Conservation (phyloP, 1,284 basidiomycete species). For the Gymnopus androsaceus region DNA sequence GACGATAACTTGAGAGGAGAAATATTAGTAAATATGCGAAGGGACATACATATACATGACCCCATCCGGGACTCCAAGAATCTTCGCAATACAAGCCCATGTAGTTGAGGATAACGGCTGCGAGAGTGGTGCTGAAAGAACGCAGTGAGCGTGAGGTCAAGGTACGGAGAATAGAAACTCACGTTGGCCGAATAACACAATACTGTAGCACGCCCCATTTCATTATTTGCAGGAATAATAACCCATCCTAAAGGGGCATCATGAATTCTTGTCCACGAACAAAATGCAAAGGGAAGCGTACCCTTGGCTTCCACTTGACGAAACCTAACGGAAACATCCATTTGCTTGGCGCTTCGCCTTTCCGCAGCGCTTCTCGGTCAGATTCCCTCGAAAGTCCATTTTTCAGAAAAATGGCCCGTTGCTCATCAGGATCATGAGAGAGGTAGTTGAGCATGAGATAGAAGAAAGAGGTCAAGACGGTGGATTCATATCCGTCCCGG, state of each 20-base stretch:
- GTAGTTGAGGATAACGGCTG: conserved; percentile 66
- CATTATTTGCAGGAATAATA: conserved; percentile 77
- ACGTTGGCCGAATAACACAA: conserved; percentile 69
- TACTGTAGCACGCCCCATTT: conserved; percentile 85
- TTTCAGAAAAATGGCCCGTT: conserved; percentile 62
- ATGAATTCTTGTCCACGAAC: not conserved
- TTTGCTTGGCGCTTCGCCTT: conserved; percentile 49
- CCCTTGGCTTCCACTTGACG: conserved; percentile 63
- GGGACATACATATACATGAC: conserved; percentile 63
- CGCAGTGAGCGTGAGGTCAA: not conserved
- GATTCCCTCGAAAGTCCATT: conserved; percentile 55
- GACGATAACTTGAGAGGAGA: not conserved
- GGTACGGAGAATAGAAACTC: conserved; percentile 24
- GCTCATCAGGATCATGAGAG: conserved; percentile 63
- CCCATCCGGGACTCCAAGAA: conserved; percentile 69
- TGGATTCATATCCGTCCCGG: conserved; percentile 70
- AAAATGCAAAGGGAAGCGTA: conserved; percentile 24
- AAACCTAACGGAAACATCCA: conserved; percentile 76
- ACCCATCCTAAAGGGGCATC: conserved; percentile 47
- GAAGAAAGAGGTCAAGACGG: conserved; percentile 77
- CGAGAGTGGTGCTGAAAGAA: conserved; percentile 55
- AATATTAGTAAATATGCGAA: not conserved
- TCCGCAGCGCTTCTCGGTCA: conserved; percentile 44
- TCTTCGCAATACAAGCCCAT: conserved; percentile 71
- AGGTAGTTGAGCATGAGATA: conserved; percentile 76